A percentile compares a stretch with the other conserved stretches of the same genome.
Conservation (phyloP, 164 flowering plant genomes). For the Liquidambar formosana region DNA sequence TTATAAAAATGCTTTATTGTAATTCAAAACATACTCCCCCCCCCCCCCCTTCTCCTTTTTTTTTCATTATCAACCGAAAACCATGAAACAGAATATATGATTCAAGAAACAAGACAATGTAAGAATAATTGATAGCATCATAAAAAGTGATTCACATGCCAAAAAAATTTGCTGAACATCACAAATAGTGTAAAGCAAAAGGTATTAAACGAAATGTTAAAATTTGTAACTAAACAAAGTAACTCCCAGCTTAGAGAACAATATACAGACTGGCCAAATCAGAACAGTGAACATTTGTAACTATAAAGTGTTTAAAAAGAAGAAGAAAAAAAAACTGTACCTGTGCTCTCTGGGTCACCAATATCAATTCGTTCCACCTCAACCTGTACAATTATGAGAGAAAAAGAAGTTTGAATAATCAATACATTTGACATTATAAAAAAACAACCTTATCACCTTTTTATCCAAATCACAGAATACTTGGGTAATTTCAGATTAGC, state of each 20-base stretch:
- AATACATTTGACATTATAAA: background rate
- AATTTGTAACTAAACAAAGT: background rate
- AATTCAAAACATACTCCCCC: too few species aligned
- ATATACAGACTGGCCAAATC: background rate
- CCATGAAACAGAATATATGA: too few species aligned
- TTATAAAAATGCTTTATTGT: too few species aligned
- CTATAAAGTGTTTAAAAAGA: background rate
- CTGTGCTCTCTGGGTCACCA: constrained; percentile 54
- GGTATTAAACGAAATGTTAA: background rate
- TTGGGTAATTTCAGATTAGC: background rate
- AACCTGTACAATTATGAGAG: constrained; percentile 37
- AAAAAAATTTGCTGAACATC: too few species aligned
- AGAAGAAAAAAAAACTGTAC: too few species aligned
- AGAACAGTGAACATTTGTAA: background rate
- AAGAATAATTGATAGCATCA: too few species aligned
- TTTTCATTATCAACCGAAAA: too few species aligned
- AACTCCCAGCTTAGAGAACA: background rate
- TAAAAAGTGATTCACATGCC: too few species aligned
- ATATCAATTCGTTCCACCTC: constrained; percentile 68
- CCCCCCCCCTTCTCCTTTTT: too few species aligned
- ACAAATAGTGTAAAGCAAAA: background rate
- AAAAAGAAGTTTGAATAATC: background rate
- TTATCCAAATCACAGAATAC: background rate
- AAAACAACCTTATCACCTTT: too few species aligned
- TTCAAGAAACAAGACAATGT: too few species aligned